Base-by-base conservation (phyloP, 2,329 filamentous ascomycete species). In the Xylaria sp. region DNA sequence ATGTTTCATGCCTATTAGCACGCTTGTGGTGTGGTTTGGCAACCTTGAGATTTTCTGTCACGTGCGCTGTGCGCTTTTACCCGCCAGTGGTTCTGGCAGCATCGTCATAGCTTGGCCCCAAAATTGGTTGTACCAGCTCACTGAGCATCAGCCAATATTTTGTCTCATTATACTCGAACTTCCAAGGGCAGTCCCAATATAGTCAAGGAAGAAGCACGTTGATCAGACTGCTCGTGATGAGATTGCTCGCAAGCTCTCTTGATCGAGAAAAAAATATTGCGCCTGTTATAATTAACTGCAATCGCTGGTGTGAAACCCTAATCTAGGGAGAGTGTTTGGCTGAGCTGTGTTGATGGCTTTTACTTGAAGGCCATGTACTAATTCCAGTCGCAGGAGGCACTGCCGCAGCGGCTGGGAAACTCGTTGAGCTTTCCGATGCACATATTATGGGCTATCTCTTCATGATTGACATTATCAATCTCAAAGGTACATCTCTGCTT, bases 381-480 rank as follows among this genome's bases (percentile, higher is more conserved):
- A 74, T 62, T 62, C 64, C 41, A 23, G 57, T 73, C 49, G 67
- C 73, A 97, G 95, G 95, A 82, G 96, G 96, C 76, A 97, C 94
- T 73, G 96, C 96, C 66, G 89, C 89, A 73, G 96, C 95, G 69
- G 95, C 94, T 23, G 94, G 93, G 72, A 88, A 93, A 71, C 91
- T 99, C 68, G 93, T 98, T 76, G 87, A 90, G 80, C 90, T 97
- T 82, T 89, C 97, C 73, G 94, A 94, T 74, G 96, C 94, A 73
- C 86, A 89, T n/a, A 86, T 98, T 56, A 83, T 97, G 68, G 95
- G 94, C 75, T 98, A 93, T 83, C 85, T 98, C 72, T 99, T 99
- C 86, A 93, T 99, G 77, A 92, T 98, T 80, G 95, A 98, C 82
- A 91, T 99, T 73, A 91, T 94, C 76, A 95, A 96, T 83, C 89